Base-by-base conservation (phyloP, 352 stramenopile genomes). In the Phytophthora brassicae region DNA sequence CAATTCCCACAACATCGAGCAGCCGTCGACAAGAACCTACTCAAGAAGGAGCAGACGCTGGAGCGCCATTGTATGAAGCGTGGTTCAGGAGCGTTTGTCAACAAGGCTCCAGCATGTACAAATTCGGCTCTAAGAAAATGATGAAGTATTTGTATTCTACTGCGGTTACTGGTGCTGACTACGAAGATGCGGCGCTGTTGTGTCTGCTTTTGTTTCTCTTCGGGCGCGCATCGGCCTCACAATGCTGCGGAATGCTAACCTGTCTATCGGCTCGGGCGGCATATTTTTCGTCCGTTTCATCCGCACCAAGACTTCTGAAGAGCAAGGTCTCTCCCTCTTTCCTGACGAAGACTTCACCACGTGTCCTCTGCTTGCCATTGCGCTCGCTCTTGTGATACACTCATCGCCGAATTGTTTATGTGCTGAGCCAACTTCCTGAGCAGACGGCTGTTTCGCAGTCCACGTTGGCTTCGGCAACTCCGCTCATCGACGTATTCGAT, bases 271-370 rank as follows among this genome's bases (percentile, higher is more conserved):
- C 35, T 17, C 35, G 8, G 63, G 42, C n/a, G 36, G 51, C 3
- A 42, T 70, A 3, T 54, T 79, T 39, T 72, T 76, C 43, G 19
- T 74, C 1, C 56, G 49, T 13, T 74, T 77, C 12, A 26, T 70
- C 1, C 59, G 63, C 1, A 8, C 71, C 28, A 81, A 79, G 55
- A 72, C 66, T 0, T 65, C 53, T 0, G 43, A 76, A 42, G 60
- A 72, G 44, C 58, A 78, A 35, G 56, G 52, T 0, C 31, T 82
- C 0, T 72, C 62, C 2, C 42, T 81, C 28, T 69, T 78, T 26
- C 62, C 62, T 1, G 26, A 31, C 26, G 26, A 31, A 31, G 26
- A 31, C 26, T 31, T 31, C 26, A 31, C 26, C 26, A 31, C 26
- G 26, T 8, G 26, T 31, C 26, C 26, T 4, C 26, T 31, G 26